Percentiles rank a stretch among this genome's conserved stretches.
These are phyloP conservation scores for Elymus sibiricus DNA, from an alignment of 176 grass and related monocot species.

Conservation along the genomic window DNA sequence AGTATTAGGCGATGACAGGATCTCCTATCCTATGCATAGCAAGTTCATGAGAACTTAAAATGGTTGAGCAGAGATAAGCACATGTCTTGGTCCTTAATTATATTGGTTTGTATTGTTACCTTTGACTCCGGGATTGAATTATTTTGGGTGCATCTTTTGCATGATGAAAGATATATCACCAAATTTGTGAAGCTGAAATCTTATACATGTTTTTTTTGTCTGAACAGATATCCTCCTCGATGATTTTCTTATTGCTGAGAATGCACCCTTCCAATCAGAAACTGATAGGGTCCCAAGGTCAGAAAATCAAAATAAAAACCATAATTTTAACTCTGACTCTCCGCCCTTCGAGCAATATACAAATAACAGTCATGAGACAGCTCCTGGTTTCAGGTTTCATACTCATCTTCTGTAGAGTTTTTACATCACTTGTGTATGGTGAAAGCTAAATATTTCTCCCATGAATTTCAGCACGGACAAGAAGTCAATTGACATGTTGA, in stretches of 20 bases:
- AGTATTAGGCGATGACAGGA: constrained; percentile 3
- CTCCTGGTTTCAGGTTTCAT: constrained; percentile 48
- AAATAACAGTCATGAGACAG: constrained; percentile 50
- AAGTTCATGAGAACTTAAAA: constrained; percentile 8
- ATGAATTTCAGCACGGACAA: constrained; percentile 54
- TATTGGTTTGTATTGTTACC: neutral
- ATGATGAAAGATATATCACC: constrained; percentile 6
- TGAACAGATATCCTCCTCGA: constrained; percentile 79
- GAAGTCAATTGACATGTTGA: constrained; percentile 94
- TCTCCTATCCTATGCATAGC: constrained; percentile 7
- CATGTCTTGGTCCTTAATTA: constrained; percentile 22
- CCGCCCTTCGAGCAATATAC: constrained; percentile 41
- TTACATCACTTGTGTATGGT: constrained; percentile 4
- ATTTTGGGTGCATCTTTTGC: neutral
- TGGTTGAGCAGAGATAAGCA: constrained; percentile 6
- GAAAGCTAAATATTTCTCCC: constrained; percentile 29
- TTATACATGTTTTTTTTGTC: constrained; percentile 26
- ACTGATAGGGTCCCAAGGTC: constrained; percentile 47
- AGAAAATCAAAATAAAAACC: constrained; percentile 44
- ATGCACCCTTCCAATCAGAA: constrained; percentile 86
- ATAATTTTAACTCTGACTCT: constrained; percentile 47
- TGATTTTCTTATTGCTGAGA: constrained; percentile 92
- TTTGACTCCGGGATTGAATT: neutral
- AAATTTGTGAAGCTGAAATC: constrained; percentile 18
- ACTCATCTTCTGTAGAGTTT: constrained; percentile 21